A percentile compares a stretch with the other conserved stretches of the same genome.
Evolutionary conservation across 768 basidiomycete species (phyloP).

Genomic region (Amanita pseudoporphyria): DNA sequence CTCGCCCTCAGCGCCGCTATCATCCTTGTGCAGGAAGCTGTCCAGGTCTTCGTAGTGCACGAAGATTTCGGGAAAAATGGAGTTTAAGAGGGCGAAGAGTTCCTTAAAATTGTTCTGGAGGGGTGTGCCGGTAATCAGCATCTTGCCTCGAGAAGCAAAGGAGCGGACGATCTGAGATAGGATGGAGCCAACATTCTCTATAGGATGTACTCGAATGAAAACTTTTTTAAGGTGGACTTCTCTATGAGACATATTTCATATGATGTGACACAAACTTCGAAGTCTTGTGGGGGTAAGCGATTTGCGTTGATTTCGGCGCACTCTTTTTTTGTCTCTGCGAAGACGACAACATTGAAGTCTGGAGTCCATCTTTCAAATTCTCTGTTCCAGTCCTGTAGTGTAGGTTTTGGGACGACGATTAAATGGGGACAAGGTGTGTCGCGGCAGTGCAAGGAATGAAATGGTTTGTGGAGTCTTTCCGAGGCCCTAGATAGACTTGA

Average conservation of each 20-base stretch:
- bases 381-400: slow-evolving; percentile 92
- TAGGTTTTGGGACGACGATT: slow-evolving; percentile 97
- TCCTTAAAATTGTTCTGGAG: slow-evolving; percentile 97
- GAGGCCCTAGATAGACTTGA: slow-evolving; percentile 52
- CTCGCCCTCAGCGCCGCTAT: slow-evolving; percentile 52
- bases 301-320: slow-evolving; percentile 71
- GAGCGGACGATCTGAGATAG: slow-evolving; percentile 89
- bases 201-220: slow-evolving; percentile 96
- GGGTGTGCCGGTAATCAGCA: slow-evolving; percentile 96
- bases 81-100: slow-evolving; percentile 85
- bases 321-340: slow-evolving; percentile 88
- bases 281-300: slow-evolving; percentile 76
- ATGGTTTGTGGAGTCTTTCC: slow-evolving; percentile 99
- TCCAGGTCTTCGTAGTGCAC: slow-evolving; percentile 88
- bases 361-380: slow-evolving; percentile 92
- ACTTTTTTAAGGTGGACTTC: slow-evolving; percentile 85
- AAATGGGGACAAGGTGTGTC: slow-evolving; percentile 78
- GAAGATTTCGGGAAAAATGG: slow-evolving; percentile 96
- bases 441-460: slow-evolving; percentile 83
- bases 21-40: slow-evolving; percentile 87
- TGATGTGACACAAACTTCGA: slow-evolving; percentile 91
- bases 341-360: slow-evolving; percentile 69
- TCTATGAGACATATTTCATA: slow-evolving; percentile 98
- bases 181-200: slow-evolving; percentile 98
- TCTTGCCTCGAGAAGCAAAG: slow-evolving; percentile 79